Percentiles rank a stretch among this genome's conserved stretches.
These are phyloP conservation scores for Melampsora larici-populina DNA, from an alignment of 1,284 basidiomycete species.

Conservation along the genomic window DNA sequence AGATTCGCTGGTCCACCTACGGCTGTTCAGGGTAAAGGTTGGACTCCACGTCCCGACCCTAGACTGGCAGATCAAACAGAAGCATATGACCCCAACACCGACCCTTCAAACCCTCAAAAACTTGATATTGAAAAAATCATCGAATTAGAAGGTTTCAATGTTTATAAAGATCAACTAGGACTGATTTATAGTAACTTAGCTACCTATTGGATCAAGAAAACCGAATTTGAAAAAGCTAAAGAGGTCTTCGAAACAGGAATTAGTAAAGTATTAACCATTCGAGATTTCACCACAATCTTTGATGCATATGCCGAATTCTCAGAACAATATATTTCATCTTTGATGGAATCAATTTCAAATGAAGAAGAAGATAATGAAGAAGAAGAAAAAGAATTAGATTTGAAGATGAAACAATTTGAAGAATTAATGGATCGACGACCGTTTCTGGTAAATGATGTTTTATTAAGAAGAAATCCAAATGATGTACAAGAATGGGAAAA, in stretches of 20 bases:
- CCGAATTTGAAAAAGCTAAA: constrained; percentile 82
- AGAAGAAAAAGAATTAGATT: constrained; percentile 80
- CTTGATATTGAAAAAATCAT: constrained; percentile 85
- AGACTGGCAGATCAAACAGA: constrained; percentile 58
- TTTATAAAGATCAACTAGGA: constrained; percentile 95
- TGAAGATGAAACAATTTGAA: constrained; percentile 88
- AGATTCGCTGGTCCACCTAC: constrained; percentile 70
- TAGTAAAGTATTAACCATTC: constrained; percentile 78
- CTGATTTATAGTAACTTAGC: constrained; percentile 93
- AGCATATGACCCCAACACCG: constrained; percentile 74
- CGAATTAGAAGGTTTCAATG: constrained; percentile 73
- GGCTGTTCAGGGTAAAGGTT: constrained; percentile 53
- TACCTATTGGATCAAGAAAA: constrained; percentile 97
- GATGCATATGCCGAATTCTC: constrained; percentile 94
- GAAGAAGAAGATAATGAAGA: constrained; percentile 70
- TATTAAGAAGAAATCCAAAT: constrained; percentile 88
- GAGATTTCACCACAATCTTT: constrained; percentile 97
- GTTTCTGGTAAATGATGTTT: constrained; percentile 93
- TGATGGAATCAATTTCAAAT: constrained; percentile 83
- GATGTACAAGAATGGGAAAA: constrained; percentile 99
- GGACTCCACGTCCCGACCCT: constrained; percentile 45
- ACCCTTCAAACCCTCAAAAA: constrained; percentile 67
- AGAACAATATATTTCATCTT: constrained; percentile 81
- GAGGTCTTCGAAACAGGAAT: constrained; percentile 85
- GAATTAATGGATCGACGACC: constrained; percentile 90